phyloP scores from a whole-genome alignment of 768 basidiomycete species.

The Tephrocybe sp. region DNA sequence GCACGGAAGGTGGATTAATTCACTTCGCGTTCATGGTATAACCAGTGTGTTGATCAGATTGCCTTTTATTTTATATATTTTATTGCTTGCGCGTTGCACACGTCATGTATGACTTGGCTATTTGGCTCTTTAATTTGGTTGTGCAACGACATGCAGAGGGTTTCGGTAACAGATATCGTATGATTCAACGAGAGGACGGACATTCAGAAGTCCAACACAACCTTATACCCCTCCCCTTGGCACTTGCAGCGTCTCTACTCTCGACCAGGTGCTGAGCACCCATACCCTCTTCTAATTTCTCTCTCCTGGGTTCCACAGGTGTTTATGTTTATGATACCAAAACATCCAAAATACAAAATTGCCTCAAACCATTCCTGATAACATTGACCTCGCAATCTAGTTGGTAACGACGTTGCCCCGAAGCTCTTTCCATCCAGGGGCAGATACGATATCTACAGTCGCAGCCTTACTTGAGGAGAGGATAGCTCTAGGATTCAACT shows the following conservation, averaged over 20 bases:
- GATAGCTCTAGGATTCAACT: slow-evolving; percentile 25
- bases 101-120: background rate
- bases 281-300: no score
- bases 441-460: slow-evolving; percentile 24
- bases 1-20: slow-evolving; percentile 69
- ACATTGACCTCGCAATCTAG: background rate
- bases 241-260: no score
- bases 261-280: no score
- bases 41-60: slow-evolving; percentile 15
- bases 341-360: background rate
- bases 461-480: slow-evolving; percentile 28
- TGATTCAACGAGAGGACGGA: no score
- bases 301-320: background rate
- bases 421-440: slow-evolving; percentile 31
- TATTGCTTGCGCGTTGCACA: slow-evolving; percentile 7
- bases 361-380: background rate
- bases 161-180: no score
- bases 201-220: no score
- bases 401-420: slow-evolving; percentile 11
- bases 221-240: no score
- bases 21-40: slow-evolving; percentile 11
- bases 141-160: no score
- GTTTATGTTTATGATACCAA: background rate
- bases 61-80: slow-evolving; percentile 10
- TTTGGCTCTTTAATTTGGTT: background rate